Conservation (phyloP, 331 rosid species). For the Telfairia occidentalis region DNA sequence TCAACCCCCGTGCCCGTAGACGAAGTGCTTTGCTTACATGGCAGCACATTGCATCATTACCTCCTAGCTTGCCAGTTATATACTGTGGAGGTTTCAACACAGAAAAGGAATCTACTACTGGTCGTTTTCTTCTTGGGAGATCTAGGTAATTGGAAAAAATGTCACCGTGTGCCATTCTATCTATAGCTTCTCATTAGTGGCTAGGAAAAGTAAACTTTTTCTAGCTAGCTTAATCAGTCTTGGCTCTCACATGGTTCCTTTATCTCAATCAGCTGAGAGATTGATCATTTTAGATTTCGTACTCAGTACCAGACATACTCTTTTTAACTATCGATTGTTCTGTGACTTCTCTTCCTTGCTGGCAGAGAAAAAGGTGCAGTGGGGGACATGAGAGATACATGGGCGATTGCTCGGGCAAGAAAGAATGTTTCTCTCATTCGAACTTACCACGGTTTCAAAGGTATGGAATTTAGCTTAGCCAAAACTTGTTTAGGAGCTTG, state of each 20-base stretch:
- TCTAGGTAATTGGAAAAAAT: conserved; percentile 43
- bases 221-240: background rate
- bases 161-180: background rate
- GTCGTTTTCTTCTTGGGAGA: conserved; percentile 94
- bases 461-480: conserved; percentile 23
- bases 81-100: conserved; percentile 97
- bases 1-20: conserved; percentile 84
- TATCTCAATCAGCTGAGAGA: background rate
- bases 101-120: conserved; percentile 91
- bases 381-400: conserved; percentile 93
- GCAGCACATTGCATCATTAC: conserved; percentile 98
- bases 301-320: background rate
- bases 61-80: conserved; percentile 85
- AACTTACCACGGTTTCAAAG: conserved; percentile 94
- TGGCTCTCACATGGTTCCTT: background rate
- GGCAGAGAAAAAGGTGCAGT: conserved; percentile 93
- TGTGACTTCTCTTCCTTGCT: conserved; percentile 10
- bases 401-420: conserved; percentile 91
- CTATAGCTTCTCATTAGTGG: background rate
- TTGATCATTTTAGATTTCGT: background rate
- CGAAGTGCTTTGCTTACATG: conserved; percentile 96
- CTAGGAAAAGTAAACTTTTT: background rate
- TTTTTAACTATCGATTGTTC: background rate
- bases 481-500: background rate
- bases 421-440: conserved; percentile 76